Evolutionary conservation across 805 yeast genomes (phyloP), one percentile per base, ranked within the genome.

Genomic region (Sungouiozyma intestinalis): DNA sequence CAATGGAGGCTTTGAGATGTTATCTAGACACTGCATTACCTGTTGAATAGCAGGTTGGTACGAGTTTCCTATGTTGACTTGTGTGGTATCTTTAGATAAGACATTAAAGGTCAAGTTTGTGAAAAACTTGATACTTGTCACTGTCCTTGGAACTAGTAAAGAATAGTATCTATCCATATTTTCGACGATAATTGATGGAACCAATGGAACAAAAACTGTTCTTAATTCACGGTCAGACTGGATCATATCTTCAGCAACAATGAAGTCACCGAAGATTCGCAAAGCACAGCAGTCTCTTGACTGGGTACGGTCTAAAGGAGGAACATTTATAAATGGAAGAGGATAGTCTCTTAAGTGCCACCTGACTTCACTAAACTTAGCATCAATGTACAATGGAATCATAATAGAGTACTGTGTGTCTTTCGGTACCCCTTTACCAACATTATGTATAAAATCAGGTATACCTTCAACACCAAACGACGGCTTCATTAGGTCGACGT

Each of bases 311-410:
- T 64, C 62, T 11, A 68, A 64, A 13, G 67, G 62, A 0, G 95
- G 95, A 47, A 88, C 74, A 48, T 78, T 77, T 7, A 85, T 58
- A 39, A 88, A 63, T 0, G 97, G 97, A 14, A 90, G 54, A 0
- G 97, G 97, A 54, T 82, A 86, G 54, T 88, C 97, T 42, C 92
- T 67, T 45, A 88, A 51, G 55, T 84, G 90, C 51, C 78, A 70
- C 45, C 92, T 64, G 11, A 79, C 56, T 52, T 85, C 94, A 3
- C 65, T 63, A 33, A 84, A 65, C 14, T 64, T 67, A 40, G 84
- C 64, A 42, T 79, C 74, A 13, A 82, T 35, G 57, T 66, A 65
- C 42, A 78, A 52, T 0, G 97, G 97, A 2, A 87, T 52, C 55
- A 81, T 56, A 16, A 84, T 67, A 1, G 90, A 77, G 57, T 76